A percentile compares a stretch with the other conserved stretches of the same genome.
These are phyloP conservation scores for Russula brevipes DNA, from an alignment of 768 basidiomycete species.

Conservation along the genomic window DNA sequence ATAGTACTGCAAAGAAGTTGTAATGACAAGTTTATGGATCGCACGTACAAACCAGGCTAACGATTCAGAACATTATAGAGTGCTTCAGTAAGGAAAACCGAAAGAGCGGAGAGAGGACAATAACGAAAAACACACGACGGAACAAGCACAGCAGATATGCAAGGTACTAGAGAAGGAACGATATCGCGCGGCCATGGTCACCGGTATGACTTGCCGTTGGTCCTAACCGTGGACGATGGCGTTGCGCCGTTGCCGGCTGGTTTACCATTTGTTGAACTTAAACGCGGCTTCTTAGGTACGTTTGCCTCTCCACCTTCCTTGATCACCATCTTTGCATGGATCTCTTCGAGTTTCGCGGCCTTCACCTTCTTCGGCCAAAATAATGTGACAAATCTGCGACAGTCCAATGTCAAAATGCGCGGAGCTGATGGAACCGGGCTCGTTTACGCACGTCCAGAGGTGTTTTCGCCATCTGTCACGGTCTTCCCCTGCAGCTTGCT, in stretches of 20 bases:
- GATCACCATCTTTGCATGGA: conserved; percentile 94
- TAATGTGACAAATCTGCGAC: conserved; percentile 77
- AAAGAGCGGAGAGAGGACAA: not conserved
- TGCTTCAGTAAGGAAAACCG: conserved; percentile 13
- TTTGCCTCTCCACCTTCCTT: conserved; percentile 60
- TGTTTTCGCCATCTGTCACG: conserved; percentile 85
- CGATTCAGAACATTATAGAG: conserved; percentile 17
- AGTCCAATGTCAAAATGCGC: conserved; percentile 9
- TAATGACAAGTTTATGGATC: conserved; percentile 16
- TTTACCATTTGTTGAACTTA: conserved; percentile 43
- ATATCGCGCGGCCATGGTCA: conserved; percentile 31
- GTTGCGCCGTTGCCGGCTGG: conserved; percentile 36
- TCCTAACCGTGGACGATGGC: conserved; percentile 42
- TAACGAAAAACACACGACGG: not conserved
- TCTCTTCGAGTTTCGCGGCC: conserved; percentile 88
- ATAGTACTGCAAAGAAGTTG: conserved; percentile 4
- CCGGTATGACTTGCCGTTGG: conserved; percentile 59
- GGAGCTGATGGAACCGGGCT: not conserved
- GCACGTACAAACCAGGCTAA: conserved; percentile 7
- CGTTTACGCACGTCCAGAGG: conserved; percentile 84
- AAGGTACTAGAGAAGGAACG: not conserved
- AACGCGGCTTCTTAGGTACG: conserved; percentile 55
- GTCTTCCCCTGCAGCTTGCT: conserved; percentile 76
- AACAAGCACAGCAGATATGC: not conserved
- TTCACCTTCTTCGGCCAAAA: conserved; percentile 99